These are phyloP conservation scores for Sclerotinia subarctica DNA, from an alignment of 2,329 filamentous ascomycete genomes.

Conservation along the genomic window DNA sequence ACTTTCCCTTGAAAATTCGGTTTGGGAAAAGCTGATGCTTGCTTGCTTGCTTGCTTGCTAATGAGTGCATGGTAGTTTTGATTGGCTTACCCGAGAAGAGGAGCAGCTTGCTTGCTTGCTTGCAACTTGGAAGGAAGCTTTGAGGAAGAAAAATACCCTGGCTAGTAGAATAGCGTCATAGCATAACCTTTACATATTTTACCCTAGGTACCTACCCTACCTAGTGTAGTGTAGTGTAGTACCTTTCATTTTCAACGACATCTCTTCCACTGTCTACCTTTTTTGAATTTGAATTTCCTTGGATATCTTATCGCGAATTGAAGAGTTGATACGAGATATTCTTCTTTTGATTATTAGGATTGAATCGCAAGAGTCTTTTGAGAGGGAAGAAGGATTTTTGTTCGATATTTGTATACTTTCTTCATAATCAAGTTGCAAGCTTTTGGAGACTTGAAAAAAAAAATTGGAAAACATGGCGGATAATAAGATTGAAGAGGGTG, in stretches of 20 bases:
- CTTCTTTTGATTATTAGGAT: constrained; percentile 16
- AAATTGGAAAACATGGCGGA: constrained; percentile 41
- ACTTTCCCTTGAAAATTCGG: too few relatives aligned
- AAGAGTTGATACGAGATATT: constrained; percentile 27
- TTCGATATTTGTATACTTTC: neutral
- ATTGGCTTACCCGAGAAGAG: neutral
- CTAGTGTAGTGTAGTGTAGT: neutral
- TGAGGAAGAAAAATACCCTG: too few relatives aligned
- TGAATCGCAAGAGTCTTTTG: constrained; percentile 24
- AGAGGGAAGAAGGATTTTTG: neutral
- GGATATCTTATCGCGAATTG: constrained; percentile 30
- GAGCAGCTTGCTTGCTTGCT: neutral
- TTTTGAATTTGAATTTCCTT: neutral
- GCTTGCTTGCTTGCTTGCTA: too few relatives aligned
- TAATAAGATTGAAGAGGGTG: constrained; percentile 49
- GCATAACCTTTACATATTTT: neutral
- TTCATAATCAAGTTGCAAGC: neutral
- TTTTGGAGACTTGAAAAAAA: too few relatives aligned
- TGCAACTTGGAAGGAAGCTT: neutral
- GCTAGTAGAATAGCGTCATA: neutral
- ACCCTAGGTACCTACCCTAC: neutral
- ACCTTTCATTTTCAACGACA: constrained; percentile 27
- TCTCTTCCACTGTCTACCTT: constrained; percentile 15
- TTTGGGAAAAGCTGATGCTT: too few relatives aligned
- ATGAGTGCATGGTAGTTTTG: too few relatives aligned